These are phyloP conservation scores for Turritis glabra DNA, from an alignment of 345 rosid genomes.

Conservation along the genomic window DNA sequence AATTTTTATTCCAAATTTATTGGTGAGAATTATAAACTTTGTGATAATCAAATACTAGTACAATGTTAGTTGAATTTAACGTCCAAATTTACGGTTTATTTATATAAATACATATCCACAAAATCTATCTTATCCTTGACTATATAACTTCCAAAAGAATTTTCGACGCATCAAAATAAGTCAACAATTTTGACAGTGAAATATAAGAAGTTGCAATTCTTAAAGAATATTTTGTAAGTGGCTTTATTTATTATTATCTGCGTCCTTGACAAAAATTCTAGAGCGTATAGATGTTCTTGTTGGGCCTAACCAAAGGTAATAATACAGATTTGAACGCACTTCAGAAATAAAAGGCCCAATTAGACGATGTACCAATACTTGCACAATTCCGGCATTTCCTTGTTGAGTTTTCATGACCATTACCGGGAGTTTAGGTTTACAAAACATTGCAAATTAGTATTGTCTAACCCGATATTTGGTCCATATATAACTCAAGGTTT, in stretches of 20 bases:
- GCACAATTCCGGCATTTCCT: too few relatives aligned
- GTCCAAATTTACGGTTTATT: neutral
- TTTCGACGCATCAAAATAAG: neutral
- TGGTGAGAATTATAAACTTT: neutral
- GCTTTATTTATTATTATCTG: neutral
- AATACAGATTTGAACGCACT: neutral
- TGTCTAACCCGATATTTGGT: too few relatives aligned
- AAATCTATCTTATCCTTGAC: neutral
- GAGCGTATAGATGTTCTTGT: neutral
- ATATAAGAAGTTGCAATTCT: neutral
- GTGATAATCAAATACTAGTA: neutral
- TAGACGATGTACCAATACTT: neutral
- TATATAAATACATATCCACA: neutral
- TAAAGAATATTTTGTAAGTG: neutral
- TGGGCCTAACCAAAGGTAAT: neutral
- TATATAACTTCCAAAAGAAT: neutral
- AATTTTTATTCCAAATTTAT: neutral
- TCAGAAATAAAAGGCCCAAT: neutral
- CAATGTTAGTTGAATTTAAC: neutral
- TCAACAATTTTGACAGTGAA: neutral
- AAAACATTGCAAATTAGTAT: too few relatives aligned
- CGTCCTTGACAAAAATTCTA: neutral
- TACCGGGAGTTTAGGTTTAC: too few relatives aligned
- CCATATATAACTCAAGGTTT: too few relatives aligned
- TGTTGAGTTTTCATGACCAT: too few relatives aligned